Base-by-base conservation (phyloP, 139 green algal species). In the Tetradesmus lagerheimii region DNA sequence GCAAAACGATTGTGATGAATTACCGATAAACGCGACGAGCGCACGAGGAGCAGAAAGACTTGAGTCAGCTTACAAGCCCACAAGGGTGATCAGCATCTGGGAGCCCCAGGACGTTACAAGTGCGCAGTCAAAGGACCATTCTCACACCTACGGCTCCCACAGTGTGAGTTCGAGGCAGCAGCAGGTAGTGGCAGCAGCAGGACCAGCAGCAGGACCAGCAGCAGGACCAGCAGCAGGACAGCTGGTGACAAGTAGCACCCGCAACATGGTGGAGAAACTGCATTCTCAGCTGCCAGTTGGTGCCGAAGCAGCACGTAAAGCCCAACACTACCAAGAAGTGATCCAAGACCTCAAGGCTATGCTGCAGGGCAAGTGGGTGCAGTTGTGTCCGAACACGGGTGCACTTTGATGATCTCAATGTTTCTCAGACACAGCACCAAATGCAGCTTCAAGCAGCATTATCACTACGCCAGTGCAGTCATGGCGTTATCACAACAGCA, bases 251-350 rank as follows among this genome's bases (percentile, higher is more conserved):
- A 4, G 57, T 6, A 9, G 23, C 31, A 71, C 57, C n/a, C 53
- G n/a, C 47, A 87, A 11, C 57, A 83, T 84, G 85, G 29, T 35
- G 57, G 85, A 89, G 47, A 71, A 37, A 31, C 18, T 84, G 25
- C 43, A 83, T 27, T 62, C 64, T 31, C 35, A 38, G 1, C 31
- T 89, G 43, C 85, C 66, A 11, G 1, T 37, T 35, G n/a, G 18
- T 25, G 43, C 85, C 0, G 29, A 38, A 23, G 37, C 62, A 34
- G 25, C 29, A 37, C 1, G 34, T 0, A 89, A 89, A 43, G 35
- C 1, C 0, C 12, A 14, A 9, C 85, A 89, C 77, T 89, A 89
- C 43, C 2, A 47, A 29, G 41, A 83, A 80, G 45, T 89, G 0
- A 31, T 83, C 9, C 23, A 37, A 47, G 85, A 83, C n/a, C 38